Conservation (phyloP, 2,329 filamentous ascomycete genomes). For the Beauveria sp. region DNA sequence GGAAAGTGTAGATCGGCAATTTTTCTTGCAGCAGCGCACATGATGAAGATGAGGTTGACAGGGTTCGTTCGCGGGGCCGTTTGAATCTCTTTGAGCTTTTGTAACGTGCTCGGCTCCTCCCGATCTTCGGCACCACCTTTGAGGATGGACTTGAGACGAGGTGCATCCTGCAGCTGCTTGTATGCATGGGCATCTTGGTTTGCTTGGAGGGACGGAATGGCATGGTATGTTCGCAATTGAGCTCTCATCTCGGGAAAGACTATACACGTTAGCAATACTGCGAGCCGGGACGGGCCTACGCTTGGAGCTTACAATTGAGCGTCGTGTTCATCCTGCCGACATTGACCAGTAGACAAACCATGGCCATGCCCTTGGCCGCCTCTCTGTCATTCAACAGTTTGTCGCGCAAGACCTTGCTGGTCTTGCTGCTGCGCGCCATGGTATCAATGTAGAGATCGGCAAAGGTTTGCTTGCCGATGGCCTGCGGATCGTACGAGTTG, state of each 20-base stretch:
- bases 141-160: conserved; percentile 89
- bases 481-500: conserved; percentile 69
- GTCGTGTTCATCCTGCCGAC: conserved; percentile 99
- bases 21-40: conserved; percentile 82
- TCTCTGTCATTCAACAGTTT: conserved; percentile 88
- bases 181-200: conserved; percentile 93
- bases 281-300: background rate
- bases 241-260: conserved; percentile 99
- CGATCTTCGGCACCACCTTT: conserved; percentile 93
- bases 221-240: conserved; percentile 93
- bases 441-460: conserved; percentile 97
- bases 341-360: conserved; percentile 97
- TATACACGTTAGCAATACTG: conserved; percentile 30
- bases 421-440: conserved; percentile 98
- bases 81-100: conserved; percentile 62
- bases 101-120: conserved; percentile 72
- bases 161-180: conserved; percentile 95
- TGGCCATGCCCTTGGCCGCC: conserved; percentile 95
- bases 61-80: conserved; percentile 76
- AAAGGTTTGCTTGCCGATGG: conserved; percentile 63
- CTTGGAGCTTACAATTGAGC: conserved; percentile 67
- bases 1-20: conserved; percentile 91
- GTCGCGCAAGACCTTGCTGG: conserved; percentile 95
- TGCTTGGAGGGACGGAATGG: conserved; percentile 91
- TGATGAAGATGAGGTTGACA: conserved; percentile 93